Evolutionary conservation across 2,329 filamentous ascomycete genomes (phyloP), one percentile per base, ranked within the genome.

Genomic region (Colletotrichum caudatum): DNA sequence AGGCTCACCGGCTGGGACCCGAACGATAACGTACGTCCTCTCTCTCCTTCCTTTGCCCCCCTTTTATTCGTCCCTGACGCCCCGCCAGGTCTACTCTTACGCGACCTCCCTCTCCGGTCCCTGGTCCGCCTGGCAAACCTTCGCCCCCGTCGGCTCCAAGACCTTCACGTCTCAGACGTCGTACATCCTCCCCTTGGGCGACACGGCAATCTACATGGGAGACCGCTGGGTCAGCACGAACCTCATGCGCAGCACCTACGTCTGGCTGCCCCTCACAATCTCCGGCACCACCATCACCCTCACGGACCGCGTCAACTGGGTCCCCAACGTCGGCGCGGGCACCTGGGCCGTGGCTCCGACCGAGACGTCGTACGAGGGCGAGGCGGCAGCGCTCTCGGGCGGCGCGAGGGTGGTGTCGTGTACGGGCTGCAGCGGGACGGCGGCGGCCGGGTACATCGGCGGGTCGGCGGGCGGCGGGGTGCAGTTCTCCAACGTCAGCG

Each of bases 161-260:
- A 92, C 91, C 0, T 92, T 89, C 75, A 80, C 81, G n/a, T 89
- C 86, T 3, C 90, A 93, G 76, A 90, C 89, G 0, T 88, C 84
- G 33, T 91, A 84, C 75, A 83, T 92, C 48, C 83, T 92, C 0
- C 81, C 84, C 0, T 73, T 83, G 3, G 78, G 81, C 58, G 74
- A 76, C 60, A 79, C 80, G n/a, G 82, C 83, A 64, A 85, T 91
- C 73, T 93, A 92, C 80, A 87, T 92, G 80, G 91, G 91, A 23
- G 91, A 93, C 79, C 87, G 91, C 41, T 93, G 91, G 91, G 79
- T 88, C 0, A 85, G 83, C 11, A 77, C 78, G 29, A 89, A 92
- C 73, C 83, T 93, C 0, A 87, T 86, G 80, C 81, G 86, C 0
- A 88, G 85, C 66, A 91, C 89, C 0, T 92, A 92, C 75, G 80